Percentiles rank a stretch among this genome's conserved stretches.
phyloP scores from a whole-genome alignment of 148 eudicot genomes.

The Chenopodium suecicum region DNA sequence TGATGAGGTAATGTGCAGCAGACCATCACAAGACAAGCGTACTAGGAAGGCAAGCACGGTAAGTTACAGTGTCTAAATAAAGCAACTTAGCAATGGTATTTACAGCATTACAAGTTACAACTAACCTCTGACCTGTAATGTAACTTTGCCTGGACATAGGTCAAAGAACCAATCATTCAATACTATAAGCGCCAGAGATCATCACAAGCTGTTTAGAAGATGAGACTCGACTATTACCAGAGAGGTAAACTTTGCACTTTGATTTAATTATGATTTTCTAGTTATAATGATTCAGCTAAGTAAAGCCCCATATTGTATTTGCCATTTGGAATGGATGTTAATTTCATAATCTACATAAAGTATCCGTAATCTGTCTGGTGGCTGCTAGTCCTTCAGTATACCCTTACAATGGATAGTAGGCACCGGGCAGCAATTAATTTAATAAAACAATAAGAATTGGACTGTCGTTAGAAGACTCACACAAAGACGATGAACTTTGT shows the following conservation, averaged over 20 bases:
- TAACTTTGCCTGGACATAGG: constrained; percentile 36
- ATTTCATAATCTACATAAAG: not conserved
- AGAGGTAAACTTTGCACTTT: constrained; percentile 4
- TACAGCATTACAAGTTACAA: not conserved
- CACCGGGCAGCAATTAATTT: too few relatives aligned
- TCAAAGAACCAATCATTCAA: constrained; percentile 83
- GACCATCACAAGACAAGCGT: constrained; percentile 65
- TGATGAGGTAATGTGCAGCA: constrained; percentile 52
- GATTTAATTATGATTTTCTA: not conserved
- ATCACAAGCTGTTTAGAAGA: constrained; percentile 45
- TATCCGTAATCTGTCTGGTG: not conserved
- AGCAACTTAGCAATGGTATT: not conserved
- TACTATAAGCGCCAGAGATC: constrained; percentile 73
- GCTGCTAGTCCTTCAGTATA: too few relatives aligned
- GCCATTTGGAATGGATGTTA: not conserved
- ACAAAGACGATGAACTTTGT: too few relatives aligned
- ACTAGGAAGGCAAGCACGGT: constrained; percentile 86
- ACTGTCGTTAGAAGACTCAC: too few relatives aligned
- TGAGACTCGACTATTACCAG: not conserved
- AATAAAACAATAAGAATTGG: too few relatives aligned
- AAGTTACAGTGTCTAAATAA: constrained; percentile 15
- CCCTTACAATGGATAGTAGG: too few relatives aligned
- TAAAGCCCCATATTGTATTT: not conserved
- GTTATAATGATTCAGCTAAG: not conserved
- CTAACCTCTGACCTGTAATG: constrained; percentile 9